phyloP scores from a whole-genome alignment of 768 basidiomycete species.

The Podaxis sp. region DNA sequence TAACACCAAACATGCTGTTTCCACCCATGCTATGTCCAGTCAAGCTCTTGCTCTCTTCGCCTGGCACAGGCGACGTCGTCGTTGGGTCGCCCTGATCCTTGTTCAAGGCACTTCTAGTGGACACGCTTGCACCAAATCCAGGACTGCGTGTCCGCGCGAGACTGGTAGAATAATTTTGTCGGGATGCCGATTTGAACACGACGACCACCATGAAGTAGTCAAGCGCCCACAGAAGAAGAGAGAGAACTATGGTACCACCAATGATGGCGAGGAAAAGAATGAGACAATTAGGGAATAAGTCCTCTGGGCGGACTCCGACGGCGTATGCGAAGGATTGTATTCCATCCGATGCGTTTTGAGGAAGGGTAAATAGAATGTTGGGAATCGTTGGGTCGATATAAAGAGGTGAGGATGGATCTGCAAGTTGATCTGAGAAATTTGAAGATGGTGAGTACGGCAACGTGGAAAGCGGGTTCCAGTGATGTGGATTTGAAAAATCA shows the following conservation, averaged over 20 bases:
- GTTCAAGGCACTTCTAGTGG: constrained; percentile 23
- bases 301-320: constrained; percentile 77
- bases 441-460: constrained; percentile 61
- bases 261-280: constrained; percentile 79
- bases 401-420: constrained; percentile 68
- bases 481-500: constrained; percentile 42
- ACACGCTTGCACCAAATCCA: constrained; percentile 25
- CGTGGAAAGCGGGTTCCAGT: constrained; percentile 67
- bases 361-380: constrained; percentile 75
- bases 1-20: constrained; percentile 11
- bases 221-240: constrained; percentile 67
- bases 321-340: constrained; percentile 83
- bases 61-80: constrained; percentile 2
- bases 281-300: constrained; percentile 83
- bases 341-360: constrained; percentile 58
- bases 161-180: constrained; percentile 18
- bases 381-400: constrained; percentile 67
- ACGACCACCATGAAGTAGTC: constrained; percentile 45
- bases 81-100: constrained; percentile 38
- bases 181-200: constrained; percentile 17
- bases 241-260: constrained; percentile 67
- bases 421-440: constrained; percentile 72
- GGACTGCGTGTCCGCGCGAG: constrained; percentile 36
- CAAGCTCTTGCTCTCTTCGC: constrained; percentile 14
- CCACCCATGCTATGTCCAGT: constrained; percentile 9